Conservation (phyloP, 805 yeast species). For the Ogataea thermomethanolica region DNA sequence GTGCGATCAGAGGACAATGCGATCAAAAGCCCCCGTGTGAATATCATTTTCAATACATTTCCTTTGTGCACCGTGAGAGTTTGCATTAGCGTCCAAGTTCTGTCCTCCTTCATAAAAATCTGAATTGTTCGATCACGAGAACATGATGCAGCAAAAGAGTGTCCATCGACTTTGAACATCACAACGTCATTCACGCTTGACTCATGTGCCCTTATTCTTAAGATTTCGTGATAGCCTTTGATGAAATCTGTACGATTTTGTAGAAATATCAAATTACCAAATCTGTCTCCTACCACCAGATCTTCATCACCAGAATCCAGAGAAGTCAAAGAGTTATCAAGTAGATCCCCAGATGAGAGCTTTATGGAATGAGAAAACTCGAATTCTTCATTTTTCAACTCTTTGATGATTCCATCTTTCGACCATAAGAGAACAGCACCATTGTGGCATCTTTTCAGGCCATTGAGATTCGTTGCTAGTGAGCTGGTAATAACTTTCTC, state of each 20-base stretch:
- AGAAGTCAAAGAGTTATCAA: constrained; percentile 40
- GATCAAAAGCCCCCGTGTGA: constrained; percentile 34
- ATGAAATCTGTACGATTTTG: constrained; percentile 18
- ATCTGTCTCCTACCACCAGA: constrained; percentile 47
- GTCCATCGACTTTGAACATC: constrained; percentile 30
- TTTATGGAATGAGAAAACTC: constrained; percentile 9
- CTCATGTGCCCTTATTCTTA: constrained; percentile 45
- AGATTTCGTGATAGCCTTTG: constrained; percentile 22
- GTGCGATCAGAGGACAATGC: constrained; percentile 64
- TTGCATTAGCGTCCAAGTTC: constrained; percentile 50
- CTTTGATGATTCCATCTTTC: constrained; percentile 38
- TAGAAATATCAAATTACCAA: constrained; percentile 39
- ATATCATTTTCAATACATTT: constrained; percentile 40
- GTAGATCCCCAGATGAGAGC: constrained; percentile 32
- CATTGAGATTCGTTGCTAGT: constrained; percentile 37
- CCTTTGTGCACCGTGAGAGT: constrained; percentile 61
- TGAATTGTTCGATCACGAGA: constrained; percentile 66
- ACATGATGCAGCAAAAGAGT: constrained; percentile 40
- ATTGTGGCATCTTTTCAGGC: constrained; percentile 35
- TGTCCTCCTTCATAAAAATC: constrained; percentile 34
- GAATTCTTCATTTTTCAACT: constrained; percentile 16
- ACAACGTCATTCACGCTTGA: constrained; percentile 47
- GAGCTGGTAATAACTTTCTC: constrained; percentile 33
- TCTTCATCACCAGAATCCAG: constrained; percentile 34
- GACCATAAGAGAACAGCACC: constrained; percentile 40